These are phyloP conservation scores for Neurospora pannonica DNA, from an alignment of 495 filamentous ascomycete genomes.

Conservation along the genomic window DNA sequence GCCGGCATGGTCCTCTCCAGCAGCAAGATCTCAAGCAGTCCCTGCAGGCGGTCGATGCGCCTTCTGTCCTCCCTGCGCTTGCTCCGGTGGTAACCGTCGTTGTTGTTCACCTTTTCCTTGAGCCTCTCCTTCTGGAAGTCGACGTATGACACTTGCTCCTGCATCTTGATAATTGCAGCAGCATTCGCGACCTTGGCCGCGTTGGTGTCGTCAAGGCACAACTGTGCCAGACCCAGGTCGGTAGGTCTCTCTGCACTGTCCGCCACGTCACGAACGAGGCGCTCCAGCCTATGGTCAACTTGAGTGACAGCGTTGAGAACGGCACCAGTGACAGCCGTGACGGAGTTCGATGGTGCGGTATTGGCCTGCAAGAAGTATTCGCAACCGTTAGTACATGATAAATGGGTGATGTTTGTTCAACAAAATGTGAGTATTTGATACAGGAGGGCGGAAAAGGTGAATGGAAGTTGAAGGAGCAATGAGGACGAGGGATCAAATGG, in stretches of 20 bases:
- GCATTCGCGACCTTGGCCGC: not conserved
- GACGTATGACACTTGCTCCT: not conserved
- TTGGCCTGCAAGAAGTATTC: not conserved
- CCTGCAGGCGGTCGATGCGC: not conserved
- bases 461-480: not conserved
- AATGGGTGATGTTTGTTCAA: not conserved
- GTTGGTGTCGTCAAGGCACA: too few species aligned
- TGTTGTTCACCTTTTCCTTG: not conserved
- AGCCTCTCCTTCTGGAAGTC: not conserved
- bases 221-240: too few species aligned
- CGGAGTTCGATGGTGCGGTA: not conserved
- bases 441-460: not conserved
- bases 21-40: not conserved
- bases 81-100: too few species aligned
- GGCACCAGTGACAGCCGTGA: too few species aligned
- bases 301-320: too few species aligned
- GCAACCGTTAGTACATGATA: not conserved
- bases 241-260: too few species aligned
- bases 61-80: not conserved
- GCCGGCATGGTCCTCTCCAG: not conserved
- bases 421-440: not conserved
- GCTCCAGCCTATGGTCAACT: too few species aligned
- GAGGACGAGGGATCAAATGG: not conserved
- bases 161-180: not conserved
- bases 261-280: too few species aligned